Conservation (phyloP, 2,329 filamentous ascomycete genomes). For the Penicillium capsulatum region DNA sequence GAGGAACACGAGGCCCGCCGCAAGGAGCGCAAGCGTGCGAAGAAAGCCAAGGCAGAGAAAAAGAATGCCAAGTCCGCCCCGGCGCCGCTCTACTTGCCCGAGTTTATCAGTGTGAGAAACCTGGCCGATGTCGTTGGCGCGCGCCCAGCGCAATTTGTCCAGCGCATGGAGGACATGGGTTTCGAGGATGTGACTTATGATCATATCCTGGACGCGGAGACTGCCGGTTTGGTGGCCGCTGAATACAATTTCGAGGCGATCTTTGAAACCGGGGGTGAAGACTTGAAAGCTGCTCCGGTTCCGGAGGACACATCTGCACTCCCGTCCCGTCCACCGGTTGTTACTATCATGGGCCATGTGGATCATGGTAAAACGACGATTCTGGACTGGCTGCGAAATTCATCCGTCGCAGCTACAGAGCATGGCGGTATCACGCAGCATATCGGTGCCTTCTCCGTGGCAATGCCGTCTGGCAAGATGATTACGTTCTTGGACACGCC, state of each 20-base stretch:
- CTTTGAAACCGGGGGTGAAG: conserved; percentile 62
- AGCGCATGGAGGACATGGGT: conserved; percentile 75
- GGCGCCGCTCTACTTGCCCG: conserved; percentile 71
- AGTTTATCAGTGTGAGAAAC: conserved; percentile 85
- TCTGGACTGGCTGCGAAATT: conserved; percentile 87
- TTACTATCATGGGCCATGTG: conserved; percentile 99
- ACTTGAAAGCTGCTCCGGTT: conserved; percentile 66
- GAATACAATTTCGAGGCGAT: conserved; percentile 91
- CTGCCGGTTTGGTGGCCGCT: conserved; percentile 80
- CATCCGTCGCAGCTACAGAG: conserved; percentile 83
- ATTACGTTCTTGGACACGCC: conserved; percentile 98
- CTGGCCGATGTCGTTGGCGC: conserved; percentile 72
- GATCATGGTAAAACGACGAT: conserved; percentile 98
- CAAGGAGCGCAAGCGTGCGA: conserved; percentile 33
- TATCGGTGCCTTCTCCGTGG: conserved; percentile 93
- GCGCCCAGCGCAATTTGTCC: conserved; percentile 65
- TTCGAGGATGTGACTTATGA: conserved; percentile 81
- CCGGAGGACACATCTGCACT: conserved; percentile 64
- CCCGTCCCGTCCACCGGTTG: conserved; percentile 78
- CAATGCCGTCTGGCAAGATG: conserved; percentile 75
- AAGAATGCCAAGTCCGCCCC: conserved; percentile 41
- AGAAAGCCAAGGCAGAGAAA: conserved; percentile 38
- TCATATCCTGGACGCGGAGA: conserved; percentile 85
- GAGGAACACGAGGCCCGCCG: conserved; percentile 35
- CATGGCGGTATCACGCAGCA: conserved; percentile 98